Evolutionary conservation across 768 basidiomycete species (phyloP).

Genomic region (Flagelloscypha sp.): DNA sequence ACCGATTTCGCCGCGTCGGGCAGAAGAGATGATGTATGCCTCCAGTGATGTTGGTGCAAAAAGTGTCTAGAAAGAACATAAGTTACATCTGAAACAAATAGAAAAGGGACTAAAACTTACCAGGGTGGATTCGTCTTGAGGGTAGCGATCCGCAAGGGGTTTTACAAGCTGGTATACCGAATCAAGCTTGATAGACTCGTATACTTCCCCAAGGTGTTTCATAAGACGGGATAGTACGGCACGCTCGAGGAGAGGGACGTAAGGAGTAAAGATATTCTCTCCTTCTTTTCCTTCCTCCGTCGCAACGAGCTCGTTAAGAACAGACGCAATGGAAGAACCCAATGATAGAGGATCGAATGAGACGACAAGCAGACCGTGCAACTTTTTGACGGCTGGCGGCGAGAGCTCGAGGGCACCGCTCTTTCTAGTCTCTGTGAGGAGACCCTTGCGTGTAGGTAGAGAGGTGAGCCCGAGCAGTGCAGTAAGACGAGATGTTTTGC

Average conservation of each 20-base stretch:
- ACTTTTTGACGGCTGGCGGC: constrained; percentile 59
- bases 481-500: constrained; percentile 71
- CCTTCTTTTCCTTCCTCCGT: no score
- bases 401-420: constrained; percentile 78
- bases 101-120: no score
- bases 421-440: constrained; percentile 83
- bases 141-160: no score
- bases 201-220: constrained; percentile 87
- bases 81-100: no score
- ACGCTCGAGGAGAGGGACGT: constrained; percentile 83
- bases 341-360: constrained; percentile 90
- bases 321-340: constrained; percentile 67
- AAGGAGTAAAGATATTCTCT: constrained; percentile 62
- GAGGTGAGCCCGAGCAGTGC: constrained; percentile 77
- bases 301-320: constrained; percentile 54
- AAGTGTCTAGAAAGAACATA: no score
- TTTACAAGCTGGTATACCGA: constrained; percentile 72
- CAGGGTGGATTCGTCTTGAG: no score
- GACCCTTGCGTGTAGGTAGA: constrained; percentile 78
- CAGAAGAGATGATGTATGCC: constrained; percentile 89
- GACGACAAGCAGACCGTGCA: constrained; percentile 86
- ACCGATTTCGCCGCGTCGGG: constrained; percentile 75
- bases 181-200: constrained; percentile 74
- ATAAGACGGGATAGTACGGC: constrained; percentile 88
- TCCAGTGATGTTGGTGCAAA: no score